Base-by-base conservation (phyloP, 2,329 filamentous ascomycete genomes). In the Fusarium virguliforme region DNA sequence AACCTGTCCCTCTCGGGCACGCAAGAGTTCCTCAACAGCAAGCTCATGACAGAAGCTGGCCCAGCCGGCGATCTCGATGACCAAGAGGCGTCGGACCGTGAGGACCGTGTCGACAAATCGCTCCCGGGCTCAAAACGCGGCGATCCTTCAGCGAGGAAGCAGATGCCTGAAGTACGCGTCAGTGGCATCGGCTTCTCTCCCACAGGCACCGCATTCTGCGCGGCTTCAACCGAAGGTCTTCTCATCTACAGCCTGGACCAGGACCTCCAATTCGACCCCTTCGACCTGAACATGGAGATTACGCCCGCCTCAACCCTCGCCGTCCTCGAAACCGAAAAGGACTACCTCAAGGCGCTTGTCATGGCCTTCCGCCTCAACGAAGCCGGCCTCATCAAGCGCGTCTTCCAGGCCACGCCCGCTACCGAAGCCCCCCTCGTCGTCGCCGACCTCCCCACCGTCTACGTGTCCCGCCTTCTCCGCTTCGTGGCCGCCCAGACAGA, bases 361-460 rank as follows among this genome's bases (percentile, higher is more conserved):
- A 99, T 99, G 96, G 92, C 95, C 1, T 99, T 99, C 86, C 92
- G 97, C 6, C 90, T 99, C 64, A 98, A 97, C 82, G 94, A 97
- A 80, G 87, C 90, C 5, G 89, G 90, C 24, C 86, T 99, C 51
- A 90, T 98, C 68, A 92, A 92, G 74, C 90, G 90, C 60, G 93
- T 98, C 18, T 98, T 97, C 83, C 92, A 97, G 81, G 88, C 89
- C 3, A 91, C 95, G 26, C 95, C 96, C 1, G 86, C 91, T 43
- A 81, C 85, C 3, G 92, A 95, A 72, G 92, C 98, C 51, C 78
- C 88, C 1, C 88, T 97, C 8, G 90, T 97, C 1, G 93, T 97
- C 26, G 90, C 89, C 58, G 89, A 92, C 34, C 83, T 98, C 38
- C 96, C 96, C 1, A 87, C 88, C 0, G 92, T 98, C 30, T 99